Percentiles rank a stretch among this genome's conserved stretches.
These are phyloP conservation scores for Hygrophoropsis aurantiaca DNA, from an alignment of 768 basidiomycete genomes.

Conservation along the genomic window DNA sequence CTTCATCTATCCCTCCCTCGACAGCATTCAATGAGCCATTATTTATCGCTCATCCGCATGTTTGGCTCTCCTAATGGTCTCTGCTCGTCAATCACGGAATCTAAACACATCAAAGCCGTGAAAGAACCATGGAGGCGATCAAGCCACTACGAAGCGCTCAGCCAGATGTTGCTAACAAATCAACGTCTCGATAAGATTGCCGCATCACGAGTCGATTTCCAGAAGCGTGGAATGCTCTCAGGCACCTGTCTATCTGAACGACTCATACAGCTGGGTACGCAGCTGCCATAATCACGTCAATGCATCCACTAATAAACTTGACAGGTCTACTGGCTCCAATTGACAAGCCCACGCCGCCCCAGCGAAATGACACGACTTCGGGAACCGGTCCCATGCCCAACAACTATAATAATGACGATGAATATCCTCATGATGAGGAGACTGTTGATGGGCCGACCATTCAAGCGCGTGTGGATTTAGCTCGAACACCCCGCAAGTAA, in stretches of 20 bases:
- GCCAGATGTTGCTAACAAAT: constrained; percentile 32
- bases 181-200: constrained; percentile 28
- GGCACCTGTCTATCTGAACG: constrained; percentile 2
- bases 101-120: constrained; percentile 11
- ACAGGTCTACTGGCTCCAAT: too few relatives aligned
- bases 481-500: not conserved
- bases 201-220: constrained; percentile 16
- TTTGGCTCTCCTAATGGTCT: constrained; percentile 16
- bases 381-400: too few relatives aligned
- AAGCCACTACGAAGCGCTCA: constrained; percentile 27
- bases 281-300: not conserved
- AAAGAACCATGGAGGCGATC: constrained; percentile 11
- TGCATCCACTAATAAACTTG: too few relatives aligned
- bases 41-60: constrained; percentile 6
- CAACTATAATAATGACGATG: not conserved
- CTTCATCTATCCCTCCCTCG: constrained; percentile 17
- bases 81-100: constrained; percentile 12
- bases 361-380: too few relatives aligned
- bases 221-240: constrained; percentile 19
- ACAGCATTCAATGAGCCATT: constrained; percentile 22
- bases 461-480: not conserved
- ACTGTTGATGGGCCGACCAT: not conserved
- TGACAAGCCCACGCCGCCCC: not conserved
- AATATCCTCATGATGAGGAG: not conserved
- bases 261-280: not conserved